These are phyloP conservation scores for Neurospora discreta DNA, from an alignment of 495 filamentous ascomycete species.

Conservation along the genomic window DNA sequence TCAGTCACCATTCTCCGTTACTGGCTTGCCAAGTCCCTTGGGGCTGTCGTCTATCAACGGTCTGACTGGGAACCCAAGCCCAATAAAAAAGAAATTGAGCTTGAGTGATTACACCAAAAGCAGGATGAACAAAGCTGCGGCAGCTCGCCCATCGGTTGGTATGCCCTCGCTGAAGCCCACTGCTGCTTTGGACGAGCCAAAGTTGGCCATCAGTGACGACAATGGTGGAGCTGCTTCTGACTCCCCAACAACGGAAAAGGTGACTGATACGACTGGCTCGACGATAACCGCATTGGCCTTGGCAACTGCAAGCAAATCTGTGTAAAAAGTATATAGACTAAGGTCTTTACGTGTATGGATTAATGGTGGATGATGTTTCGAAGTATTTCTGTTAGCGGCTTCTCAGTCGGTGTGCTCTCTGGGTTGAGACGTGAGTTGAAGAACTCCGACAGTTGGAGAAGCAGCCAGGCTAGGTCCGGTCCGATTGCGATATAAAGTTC, in stretches of 20 bases:
- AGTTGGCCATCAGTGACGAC: conserved; percentile 24
- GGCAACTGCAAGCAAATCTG: conserved; percentile 3
- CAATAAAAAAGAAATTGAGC: conserved; percentile 60
- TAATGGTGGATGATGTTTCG: background rate
- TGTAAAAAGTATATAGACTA: conserved; percentile 17
- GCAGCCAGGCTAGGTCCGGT: background rate
- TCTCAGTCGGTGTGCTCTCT: background rate
- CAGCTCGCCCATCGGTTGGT: conserved; percentile 26
- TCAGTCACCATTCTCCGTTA: conserved; percentile 42
- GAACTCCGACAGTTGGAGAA: background rate
- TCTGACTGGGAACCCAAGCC: conserved; percentile 41
- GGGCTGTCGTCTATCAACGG: conserved; percentile 33
- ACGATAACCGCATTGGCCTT: background rate
- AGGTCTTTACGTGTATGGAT: background rate
- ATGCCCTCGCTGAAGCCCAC: conserved; percentile 23
- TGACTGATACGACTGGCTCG: conserved; percentile 8
- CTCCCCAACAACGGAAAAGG: conserved; percentile 23
- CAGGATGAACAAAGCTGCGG: conserved; percentile 34
- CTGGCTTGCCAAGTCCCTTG: conserved; percentile 27
- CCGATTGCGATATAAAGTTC: background rate
- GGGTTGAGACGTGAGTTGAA: background rate
- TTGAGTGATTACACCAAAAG: conserved; percentile 59
- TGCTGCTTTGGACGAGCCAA: conserved; percentile 28
- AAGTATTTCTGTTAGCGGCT: background rate
- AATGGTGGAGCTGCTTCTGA: conserved; percentile 17